Conservation (phyloP, 1,284 basidiomycete species). For the Apiotrichum veenhuisii region DNA sequence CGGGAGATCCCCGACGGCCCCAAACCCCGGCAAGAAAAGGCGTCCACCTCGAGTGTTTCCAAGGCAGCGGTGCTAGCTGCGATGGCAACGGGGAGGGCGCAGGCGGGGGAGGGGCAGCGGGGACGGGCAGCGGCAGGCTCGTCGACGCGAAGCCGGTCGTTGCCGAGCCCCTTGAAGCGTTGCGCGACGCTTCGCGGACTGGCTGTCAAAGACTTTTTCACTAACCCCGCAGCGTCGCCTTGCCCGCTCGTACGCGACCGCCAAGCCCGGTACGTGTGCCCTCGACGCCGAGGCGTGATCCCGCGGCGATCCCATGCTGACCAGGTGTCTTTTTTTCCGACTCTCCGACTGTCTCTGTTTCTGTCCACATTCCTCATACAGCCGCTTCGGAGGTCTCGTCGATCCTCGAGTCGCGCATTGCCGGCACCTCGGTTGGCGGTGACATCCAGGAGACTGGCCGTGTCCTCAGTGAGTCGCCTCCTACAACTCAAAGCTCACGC, state of each 20-base stretch:
- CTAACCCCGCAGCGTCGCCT: conserved; percentile 11
- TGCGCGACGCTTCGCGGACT: background rate
- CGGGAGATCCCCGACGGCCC: too few relatives aligned
- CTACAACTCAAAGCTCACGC: background rate
- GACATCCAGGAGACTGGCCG: conserved; percentile 99
- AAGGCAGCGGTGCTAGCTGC: background rate
- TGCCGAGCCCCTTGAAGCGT: too few relatives aligned
- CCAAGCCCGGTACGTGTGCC: conserved; percentile 79
- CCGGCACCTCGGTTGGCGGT: conserved; percentile 80
- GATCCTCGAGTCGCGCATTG: conserved; percentile 97
- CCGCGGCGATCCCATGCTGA: background rate
- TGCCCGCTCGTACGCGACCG: conserved; percentile 79
- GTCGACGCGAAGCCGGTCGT: too few relatives aligned
- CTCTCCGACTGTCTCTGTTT: background rate
- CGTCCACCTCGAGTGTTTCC: background rate
- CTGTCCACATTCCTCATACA: conserved; percentile 44
- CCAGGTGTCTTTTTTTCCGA: background rate
- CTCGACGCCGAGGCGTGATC: background rate
- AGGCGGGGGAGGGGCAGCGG: too few relatives aligned
- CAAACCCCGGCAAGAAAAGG: too few relatives aligned
- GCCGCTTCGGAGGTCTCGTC: conserved; percentile 98
- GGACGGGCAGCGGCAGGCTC: too few relatives aligned
- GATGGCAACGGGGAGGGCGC: too few relatives aligned
- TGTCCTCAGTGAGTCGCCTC: conserved; percentile 74
- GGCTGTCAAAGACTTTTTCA: background rate